Conservation (phyloP, 176 grass and related monocot species). For the Cenchrus americanus region DNA sequence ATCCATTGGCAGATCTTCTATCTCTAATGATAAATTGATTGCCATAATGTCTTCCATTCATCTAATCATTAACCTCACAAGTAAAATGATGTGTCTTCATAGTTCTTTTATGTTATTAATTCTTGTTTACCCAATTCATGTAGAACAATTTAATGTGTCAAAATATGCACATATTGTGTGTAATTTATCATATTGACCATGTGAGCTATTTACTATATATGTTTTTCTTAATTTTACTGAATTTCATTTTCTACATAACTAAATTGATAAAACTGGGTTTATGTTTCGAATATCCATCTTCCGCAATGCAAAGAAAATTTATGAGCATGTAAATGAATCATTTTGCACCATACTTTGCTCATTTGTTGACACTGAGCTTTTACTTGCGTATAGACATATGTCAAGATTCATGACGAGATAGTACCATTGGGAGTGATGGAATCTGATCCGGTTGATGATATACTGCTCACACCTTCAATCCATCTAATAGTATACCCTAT, state of each 20-base stretch:
- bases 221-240: neutral
- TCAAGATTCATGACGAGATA: neutral
- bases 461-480: neutral
- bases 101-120: neutral
- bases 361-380: neutral
- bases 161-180: neutral
- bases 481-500: neutral
- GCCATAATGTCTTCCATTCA: constrained; percentile 45
- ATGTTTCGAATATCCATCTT: neutral
- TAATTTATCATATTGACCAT: neutral
- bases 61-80: constrained; percentile 38
- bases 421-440: neutral
- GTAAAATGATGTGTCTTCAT: neutral
- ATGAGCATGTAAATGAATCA: neutral
- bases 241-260: neutral
- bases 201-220: neutral
- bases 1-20: constrained; percentile 11
- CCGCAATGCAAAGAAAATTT: neutral
- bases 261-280: neutral
- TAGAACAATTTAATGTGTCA: neutral
- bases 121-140: constrained; percentile 15
- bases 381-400: neutral
- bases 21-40: constrained; percentile 7
- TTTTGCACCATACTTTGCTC: neutral
- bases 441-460: neutral